Base-by-base conservation (phyloP, 2,329 filamentous ascomycete genomes). In the Fusarium liriodendri region DNA sequence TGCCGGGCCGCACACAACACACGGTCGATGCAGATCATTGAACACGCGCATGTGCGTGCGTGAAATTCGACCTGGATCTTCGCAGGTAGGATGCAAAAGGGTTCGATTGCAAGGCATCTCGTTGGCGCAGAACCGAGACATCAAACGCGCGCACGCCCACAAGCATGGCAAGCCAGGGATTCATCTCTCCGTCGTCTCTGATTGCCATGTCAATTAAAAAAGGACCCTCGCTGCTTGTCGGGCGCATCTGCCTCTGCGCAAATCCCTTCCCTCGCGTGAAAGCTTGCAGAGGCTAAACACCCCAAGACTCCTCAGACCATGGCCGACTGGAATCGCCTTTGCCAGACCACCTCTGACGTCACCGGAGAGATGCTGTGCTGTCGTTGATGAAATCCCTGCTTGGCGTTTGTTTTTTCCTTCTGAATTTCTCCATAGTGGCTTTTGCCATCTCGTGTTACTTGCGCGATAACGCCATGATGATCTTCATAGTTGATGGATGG, bases 341-440 rank as follows among this genome's bases (percentile, higher is more conserved):
- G 55, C 57, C 32, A 62, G 57, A 55, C 59, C 52, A 61, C 20
- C 60, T 20, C 69, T 78, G 76, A 78, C 76, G 76, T 78, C 76
- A 78, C 62, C 38, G 64, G 68, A 64, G 65, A 70, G 32, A 66
- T 37, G 64, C 45, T 68, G 40, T 58, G 58, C 32, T 63, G 67
- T 55, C 38, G 58, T 52, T 52, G 38, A 67, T 60, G 50, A 29
- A 13, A 57, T 70, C 52, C 62, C 55, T 73, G 69, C 64, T 67
- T 69, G 40, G 45, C 16, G 45, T 33, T 25, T 25, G 32, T 29
- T 54, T 42, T 32, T 68, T 50, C 33, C 50, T 57, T 47, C 45
- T 38, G 9, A 50, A 42, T 59, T 42, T 33, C 40, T 76, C 70
- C 47, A 42, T 42, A 52, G 45, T 40, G 33, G 14, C 22, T 16